A percentile compares a stretch with the other conserved stretches of the same genome.
Evolutionary conservation across 345 rosid species (phyloP).

Genomic region (Acer negundo): DNA sequence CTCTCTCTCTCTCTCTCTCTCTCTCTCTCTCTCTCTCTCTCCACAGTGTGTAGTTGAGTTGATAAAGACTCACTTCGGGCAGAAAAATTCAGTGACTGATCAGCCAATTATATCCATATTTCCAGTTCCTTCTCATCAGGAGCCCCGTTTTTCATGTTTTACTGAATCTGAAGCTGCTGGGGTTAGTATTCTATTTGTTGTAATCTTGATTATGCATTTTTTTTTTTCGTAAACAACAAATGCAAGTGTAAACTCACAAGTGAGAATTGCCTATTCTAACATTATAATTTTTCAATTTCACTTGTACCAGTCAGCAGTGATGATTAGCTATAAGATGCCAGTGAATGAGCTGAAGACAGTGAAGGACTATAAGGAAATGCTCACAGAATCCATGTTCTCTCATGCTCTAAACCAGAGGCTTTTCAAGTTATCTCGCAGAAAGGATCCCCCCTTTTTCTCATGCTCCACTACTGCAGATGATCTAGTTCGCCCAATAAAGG

Average conservation of each 20-base stretch:
- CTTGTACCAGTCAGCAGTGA: conserved; percentile 75
- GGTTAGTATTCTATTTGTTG: conserved; percentile 48
- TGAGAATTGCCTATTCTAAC: conserved; percentile 16
- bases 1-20: too few relatives aligned
- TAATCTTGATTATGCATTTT: conserved; percentile 15
- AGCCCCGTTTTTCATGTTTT: conserved; percentile 78
- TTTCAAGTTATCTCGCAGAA: conserved; percentile 75
- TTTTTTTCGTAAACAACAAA: background rate
- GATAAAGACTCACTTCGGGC: conserved; percentile 74
- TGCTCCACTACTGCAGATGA: conserved; percentile 85
- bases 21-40: conserved; percentile 13
- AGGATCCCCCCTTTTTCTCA: conserved; percentile 84
- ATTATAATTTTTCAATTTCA: conserved; percentile 24
- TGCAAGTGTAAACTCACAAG: background rate
- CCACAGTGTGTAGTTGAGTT: conserved; percentile 77
- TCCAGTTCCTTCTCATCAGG: conserved; percentile 77
- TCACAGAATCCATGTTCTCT: conserved; percentile 78
- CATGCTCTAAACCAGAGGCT: conserved; percentile 87
- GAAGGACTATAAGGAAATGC: conserved; percentile 75
- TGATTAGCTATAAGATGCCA: conserved; percentile 86
- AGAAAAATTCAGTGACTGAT: conserved; percentile 44
- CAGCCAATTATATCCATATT: conserved; percentile 55
- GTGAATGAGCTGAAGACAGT: conserved; percentile 69
- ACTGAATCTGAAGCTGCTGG: conserved; percentile 93
- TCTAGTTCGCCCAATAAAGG: conserved; percentile 74